Evolutionary conservation across 1,284 basidiomycete genomes (phyloP).

Genomic region (Rhodotorula glutinis): DNA sequence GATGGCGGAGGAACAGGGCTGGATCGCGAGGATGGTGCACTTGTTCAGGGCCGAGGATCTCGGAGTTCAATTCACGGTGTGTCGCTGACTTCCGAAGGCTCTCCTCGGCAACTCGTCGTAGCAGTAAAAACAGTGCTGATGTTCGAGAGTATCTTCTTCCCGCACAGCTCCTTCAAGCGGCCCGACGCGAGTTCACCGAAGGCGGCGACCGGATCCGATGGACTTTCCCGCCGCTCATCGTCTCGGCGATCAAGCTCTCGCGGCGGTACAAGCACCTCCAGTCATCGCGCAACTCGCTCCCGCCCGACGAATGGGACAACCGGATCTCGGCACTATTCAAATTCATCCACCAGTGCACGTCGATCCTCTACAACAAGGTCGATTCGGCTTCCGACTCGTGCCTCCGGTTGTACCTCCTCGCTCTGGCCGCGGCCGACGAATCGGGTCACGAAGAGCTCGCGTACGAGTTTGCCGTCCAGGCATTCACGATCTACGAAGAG

Average conservation of each 20-base stretch:
- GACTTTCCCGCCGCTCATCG: slow-evolving; percentile 90
- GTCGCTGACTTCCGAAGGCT: slow-evolving; percentile 42
- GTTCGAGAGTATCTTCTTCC: neutral
- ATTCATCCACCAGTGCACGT: slow-evolving; percentile 79
- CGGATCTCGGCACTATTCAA: slow-evolving; percentile 81
- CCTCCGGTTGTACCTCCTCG: slow-evolving; percentile 85
- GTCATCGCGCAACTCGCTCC: slow-evolving; percentile 22
- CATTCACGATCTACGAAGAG: slow-evolving; percentile 93
- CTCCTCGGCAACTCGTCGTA: too few relatives aligned
- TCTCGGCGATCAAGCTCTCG: slow-evolving; percentile 82
- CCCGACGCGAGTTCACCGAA: slow-evolving; percentile 76
- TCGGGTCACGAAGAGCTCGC: slow-evolving; percentile 88
- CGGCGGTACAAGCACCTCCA: slow-evolving; percentile 66
- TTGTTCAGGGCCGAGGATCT: slow-evolving; percentile 79
- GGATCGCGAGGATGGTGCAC: slow-evolving; percentile 94
- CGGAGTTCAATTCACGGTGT: slow-evolving; percentile 79
- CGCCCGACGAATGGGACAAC: slow-evolving; percentile 75
- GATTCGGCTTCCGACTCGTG: slow-evolving; percentile 79
- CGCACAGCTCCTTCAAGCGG: slow-evolving; percentile 74
- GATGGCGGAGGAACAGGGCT: slow-evolving; percentile 92
- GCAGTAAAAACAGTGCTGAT: too few relatives aligned
- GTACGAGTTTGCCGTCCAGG: slow-evolving; percentile 93
- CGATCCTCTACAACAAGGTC: slow-evolving; percentile 83
- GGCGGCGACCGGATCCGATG: slow-evolving; percentile 92
- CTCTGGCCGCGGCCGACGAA: slow-evolving; percentile 86